A percentile compares a stretch with the other conserved stretches of the same genome.
phyloP scores from a whole-genome alignment of 1,139 yeast species.

The Geotrichum candidum region DNA sequence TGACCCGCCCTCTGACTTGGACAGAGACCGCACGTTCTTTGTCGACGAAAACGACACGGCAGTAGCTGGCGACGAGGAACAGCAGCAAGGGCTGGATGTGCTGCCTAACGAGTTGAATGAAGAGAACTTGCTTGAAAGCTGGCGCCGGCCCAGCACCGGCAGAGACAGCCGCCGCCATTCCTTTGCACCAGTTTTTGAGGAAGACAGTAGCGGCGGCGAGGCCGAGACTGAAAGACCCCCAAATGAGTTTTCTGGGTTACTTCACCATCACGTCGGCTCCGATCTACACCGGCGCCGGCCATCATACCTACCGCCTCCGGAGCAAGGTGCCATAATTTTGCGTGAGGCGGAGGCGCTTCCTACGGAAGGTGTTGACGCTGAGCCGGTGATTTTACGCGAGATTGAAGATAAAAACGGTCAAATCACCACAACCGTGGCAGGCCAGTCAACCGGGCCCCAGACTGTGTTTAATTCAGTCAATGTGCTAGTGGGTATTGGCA shows the following conservation, averaged over 20 bases:
- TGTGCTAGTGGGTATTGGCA: conserved; percentile 77
- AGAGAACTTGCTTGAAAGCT: neutral
- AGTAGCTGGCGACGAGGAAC: neutral
- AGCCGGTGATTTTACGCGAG: conserved; percentile 53
- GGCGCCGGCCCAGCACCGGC: neutral
- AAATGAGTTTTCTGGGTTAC: neutral
- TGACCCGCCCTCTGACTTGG: conserved; percentile 38
- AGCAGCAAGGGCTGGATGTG: neutral
- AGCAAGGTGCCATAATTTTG: conserved; percentile 24
- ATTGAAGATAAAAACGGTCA: conserved; percentile 71
- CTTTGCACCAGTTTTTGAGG: neutral
- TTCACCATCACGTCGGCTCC: neutral
- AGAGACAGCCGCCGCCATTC: neutral
- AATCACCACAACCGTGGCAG: conserved; percentile 66
- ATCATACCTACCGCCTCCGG: conserved; percentile 21
- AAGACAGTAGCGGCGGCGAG: neutral
- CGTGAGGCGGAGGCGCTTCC: conserved; percentile 28
- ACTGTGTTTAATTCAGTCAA: conserved; percentile 84
- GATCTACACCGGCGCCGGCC: conserved; percentile 22
- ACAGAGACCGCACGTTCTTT: conserved; percentile 46
- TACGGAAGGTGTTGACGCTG: conserved; percentile 42
- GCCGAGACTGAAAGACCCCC: neutral
- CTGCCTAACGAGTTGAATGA: neutral
- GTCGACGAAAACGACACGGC: conserved; percentile 24
- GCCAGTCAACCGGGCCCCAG: conserved; percentile 83